A percentile compares a stretch with the other conserved stretches of the same genome.
Conservation (phyloP, 352 stramenopile genomes). For the Globisporangium spiculum region DNA sequence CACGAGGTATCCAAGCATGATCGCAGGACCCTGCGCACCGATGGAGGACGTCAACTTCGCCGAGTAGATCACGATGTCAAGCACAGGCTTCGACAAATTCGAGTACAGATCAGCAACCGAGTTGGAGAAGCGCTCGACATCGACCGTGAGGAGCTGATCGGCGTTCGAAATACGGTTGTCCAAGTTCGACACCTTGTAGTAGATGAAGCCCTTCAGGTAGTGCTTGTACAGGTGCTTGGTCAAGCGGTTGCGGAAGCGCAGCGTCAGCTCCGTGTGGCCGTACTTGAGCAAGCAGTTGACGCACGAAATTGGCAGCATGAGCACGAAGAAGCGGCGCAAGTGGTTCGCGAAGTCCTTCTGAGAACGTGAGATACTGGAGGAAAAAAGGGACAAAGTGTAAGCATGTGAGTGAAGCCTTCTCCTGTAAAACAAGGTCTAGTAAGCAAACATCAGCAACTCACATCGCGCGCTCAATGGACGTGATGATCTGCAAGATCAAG, state of each 20-base stretch:
- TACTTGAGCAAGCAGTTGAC: constrained; percentile 85
- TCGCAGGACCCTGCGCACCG: constrained; percentile 62
- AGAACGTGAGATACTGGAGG: constrained; percentile 61
- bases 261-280: constrained; percentile 71
- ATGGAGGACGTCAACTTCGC: constrained; percentile 68
- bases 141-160: constrained; percentile 84
- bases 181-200: constrained; percentile 90
- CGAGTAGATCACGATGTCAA: constrained; percentile 82
- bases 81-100: constrained; percentile 83
- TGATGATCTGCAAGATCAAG: constrained; percentile 71
- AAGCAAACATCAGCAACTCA: constrained; percentile 16
- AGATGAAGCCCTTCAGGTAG: constrained; percentile 87
- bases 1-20: constrained; percentile 71
- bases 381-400: not conserved
- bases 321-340: constrained; percentile 66
- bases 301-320: constrained; percentile 78
- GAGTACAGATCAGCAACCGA: constrained; percentile 87
- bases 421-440: not conserved
- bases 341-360: constrained; percentile 57
- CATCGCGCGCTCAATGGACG: constrained; percentile 73
- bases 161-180: constrained; percentile 87
- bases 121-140: constrained; percentile 83
- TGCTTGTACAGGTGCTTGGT: constrained; percentile 79
- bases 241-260: constrained; percentile 82
- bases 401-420: not conserved